Percentiles rank a stretch among this genome's conserved stretches.
These are phyloP conservation scores for Thelephora aurantiotincta DNA, from an alignment of 768 basidiomycete genomes.

Conservation along the genomic window DNA sequence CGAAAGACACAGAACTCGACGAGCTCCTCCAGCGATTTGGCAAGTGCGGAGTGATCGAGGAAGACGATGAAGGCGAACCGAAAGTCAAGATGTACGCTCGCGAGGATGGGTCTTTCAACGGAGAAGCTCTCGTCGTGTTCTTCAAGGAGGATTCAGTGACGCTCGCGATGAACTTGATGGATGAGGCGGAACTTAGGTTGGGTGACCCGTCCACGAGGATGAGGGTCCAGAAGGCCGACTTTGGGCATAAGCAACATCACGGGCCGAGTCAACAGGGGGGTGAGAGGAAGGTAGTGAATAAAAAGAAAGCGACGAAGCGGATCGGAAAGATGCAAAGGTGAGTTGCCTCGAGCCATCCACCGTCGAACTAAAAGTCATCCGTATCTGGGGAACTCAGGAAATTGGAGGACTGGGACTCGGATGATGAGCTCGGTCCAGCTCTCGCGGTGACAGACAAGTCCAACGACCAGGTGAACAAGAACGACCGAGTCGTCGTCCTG, in stretches of 20 bases:
- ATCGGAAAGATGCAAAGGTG: slow-evolving; percentile 86
- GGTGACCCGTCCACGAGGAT: slow-evolving; percentile 66
- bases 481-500: slow-evolving; percentile 76
- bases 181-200: slow-evolving; percentile 82
- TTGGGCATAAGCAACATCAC: slow-evolving; percentile 47
- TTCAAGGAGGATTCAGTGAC: slow-evolving; percentile 95
- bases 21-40: slow-evolving; percentile 80
- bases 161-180: slow-evolving; percentile 72
- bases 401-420: slow-evolving; percentile 87
- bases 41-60: slow-evolving; percentile 85
- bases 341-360: slow-evolving; percentile 9
- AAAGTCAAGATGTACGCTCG: slow-evolving; percentile 92
- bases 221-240: slow-evolving; percentile 65
- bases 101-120: slow-evolving; percentile 79
- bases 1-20: slow-evolving; percentile 54
- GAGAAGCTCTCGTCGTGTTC: slow-evolving; percentile 91
- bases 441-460: slow-evolving; percentile 39
- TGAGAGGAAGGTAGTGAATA: slow-evolving; percentile 48
- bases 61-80: slow-evolving; percentile 82
- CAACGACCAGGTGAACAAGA: slow-evolving; percentile 29
- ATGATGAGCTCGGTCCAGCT: slow-evolving; percentile 78
- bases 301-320: slow-evolving; percentile 59
- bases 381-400: slow-evolving; percentile 37
- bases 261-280: slow-evolving; percentile 16
- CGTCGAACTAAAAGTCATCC: neutral